Percentiles rank a stretch among this genome's conserved stretches.
Conservation (phyloP, 768 basidiomycete species). For the Tulasnella sp. region DNA sequence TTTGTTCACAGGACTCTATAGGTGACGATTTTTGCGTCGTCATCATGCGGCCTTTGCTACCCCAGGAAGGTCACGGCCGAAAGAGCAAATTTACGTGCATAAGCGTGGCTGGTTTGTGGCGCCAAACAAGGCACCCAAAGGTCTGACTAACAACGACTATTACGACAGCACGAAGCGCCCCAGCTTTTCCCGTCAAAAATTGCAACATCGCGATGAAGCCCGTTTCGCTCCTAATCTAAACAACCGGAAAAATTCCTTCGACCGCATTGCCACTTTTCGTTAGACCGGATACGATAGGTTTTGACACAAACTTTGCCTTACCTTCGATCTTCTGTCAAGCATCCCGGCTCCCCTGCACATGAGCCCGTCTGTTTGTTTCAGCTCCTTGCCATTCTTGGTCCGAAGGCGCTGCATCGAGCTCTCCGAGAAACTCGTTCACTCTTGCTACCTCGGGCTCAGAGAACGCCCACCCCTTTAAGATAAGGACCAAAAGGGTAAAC, state of each 20-base stretch:
- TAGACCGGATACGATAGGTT: neutral
- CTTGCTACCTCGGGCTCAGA: neutral
- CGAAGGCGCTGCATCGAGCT: neutral
- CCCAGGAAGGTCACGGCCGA: neutral
- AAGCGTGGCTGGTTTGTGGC: neutral
- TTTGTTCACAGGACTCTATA: neutral
- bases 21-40: neutral
- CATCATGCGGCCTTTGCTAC: neutral
- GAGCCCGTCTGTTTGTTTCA: neutral
- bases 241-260: neutral
- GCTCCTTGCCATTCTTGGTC: neutral
- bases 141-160: neutral
- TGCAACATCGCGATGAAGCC: neutral
- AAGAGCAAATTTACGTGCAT: neutral
- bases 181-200: neutral
- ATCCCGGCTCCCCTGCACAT: neutral
- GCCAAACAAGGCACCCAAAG: neutral
- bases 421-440: neutral
- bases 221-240: neutral
- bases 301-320: neutral
- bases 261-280: neutral
- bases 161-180: neutral
- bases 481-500: neutral
- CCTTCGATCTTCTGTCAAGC: neutral
- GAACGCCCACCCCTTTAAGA: neutral